These are phyloP conservation scores for Tricholoma sp. DNA, from an alignment of 768 basidiomycete species.

Conservation along the genomic window DNA sequence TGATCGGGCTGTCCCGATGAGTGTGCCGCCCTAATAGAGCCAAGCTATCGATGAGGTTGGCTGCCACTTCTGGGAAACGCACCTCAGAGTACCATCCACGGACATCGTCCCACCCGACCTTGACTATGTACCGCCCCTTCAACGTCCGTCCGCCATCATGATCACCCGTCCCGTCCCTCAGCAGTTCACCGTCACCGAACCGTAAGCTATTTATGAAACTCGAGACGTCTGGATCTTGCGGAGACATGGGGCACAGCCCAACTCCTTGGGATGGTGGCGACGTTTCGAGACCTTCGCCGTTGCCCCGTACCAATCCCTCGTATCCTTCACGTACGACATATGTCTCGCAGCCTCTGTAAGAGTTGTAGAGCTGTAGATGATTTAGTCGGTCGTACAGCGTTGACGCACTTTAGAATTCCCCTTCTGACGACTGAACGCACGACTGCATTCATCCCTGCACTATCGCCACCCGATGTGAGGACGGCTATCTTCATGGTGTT, in stretches of 20 bases:
- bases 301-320: slow-evolving; percentile 96
- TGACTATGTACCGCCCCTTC: slow-evolving; percentile 88
- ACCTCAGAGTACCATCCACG: slow-evolving; percentile 92
- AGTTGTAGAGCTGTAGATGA: neutral
- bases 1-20: slow-evolving; percentile 92
- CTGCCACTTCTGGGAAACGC: slow-evolving; percentile 15
- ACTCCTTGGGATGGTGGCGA: slow-evolving; percentile 8
- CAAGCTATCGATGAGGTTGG: neutral
- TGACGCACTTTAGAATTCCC: slow-evolving; percentile 79
- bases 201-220: slow-evolving; percentile 67
- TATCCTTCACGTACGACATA: slow-evolving; percentile 98
- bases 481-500: slow-evolving; percentile 82
- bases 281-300: slow-evolving; percentile 34
- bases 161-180: slow-evolving; percentile 82
- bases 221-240: slow-evolving; percentile 2
- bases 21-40: slow-evolving; percentile 73
- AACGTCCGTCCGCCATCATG: slow-evolving; percentile 63
- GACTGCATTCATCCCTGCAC: slow-evolving; percentile 95
- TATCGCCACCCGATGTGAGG: slow-evolving; percentile 95
- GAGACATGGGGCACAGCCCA: slow-evolving; percentile 5
- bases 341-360: slow-evolving; percentile 83
- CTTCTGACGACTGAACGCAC: slow-evolving; percentile 92
- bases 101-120: slow-evolving; percentile 98
- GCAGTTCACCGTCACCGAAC: slow-evolving; percentile 74
- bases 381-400: neutral